These are phyloP conservation scores for Blastocystis sp. DNA, from an alignment of 352 stramenopile genomes.

Conservation along the genomic window DNA sequence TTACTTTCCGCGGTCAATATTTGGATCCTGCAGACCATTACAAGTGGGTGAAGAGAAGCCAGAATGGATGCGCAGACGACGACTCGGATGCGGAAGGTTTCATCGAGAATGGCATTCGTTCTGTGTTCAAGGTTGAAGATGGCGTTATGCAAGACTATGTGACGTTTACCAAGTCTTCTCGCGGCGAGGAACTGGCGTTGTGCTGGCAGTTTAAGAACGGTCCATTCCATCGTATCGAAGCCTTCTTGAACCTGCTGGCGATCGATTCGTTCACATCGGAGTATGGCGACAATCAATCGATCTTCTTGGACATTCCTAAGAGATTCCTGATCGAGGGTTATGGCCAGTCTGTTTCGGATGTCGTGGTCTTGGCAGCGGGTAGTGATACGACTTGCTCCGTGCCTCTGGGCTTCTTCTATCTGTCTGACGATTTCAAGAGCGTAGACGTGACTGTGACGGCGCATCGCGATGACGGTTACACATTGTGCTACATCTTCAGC, in stretches of 20 bases:
- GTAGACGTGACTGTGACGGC: not conserved
- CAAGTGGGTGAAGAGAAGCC: constrained; percentile 57
- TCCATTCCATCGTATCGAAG: not conserved
- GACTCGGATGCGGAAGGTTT: not conserved
- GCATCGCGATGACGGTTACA: not conserved
- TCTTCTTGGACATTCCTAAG: constrained; percentile 37
- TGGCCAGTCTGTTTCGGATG: not conserved
- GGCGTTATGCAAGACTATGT: not conserved
- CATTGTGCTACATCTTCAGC: not conserved
- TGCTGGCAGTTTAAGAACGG: constrained; percentile 44
- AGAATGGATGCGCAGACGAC: not conserved
- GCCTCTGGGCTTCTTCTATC: not conserved
- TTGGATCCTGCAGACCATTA: not conserved
- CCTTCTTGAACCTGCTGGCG: not conserved
- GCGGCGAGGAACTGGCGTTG: constrained; percentile 28
- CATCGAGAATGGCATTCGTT: not conserved
- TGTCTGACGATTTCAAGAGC: not conserved
- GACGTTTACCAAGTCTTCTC: constrained; percentile 31
- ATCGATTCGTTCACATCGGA: constrained; percentile 15
- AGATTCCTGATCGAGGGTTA: constrained; percentile 45
- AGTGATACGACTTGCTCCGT: not conserved
- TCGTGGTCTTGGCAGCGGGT: not conserved
- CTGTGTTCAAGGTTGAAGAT: not conserved
- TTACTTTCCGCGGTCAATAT: constrained; percentile 1
- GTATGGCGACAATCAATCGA: not conserved